Conservation (phyloP, 257 asterid genomes). For the Ligustrum vulgare region DNA sequence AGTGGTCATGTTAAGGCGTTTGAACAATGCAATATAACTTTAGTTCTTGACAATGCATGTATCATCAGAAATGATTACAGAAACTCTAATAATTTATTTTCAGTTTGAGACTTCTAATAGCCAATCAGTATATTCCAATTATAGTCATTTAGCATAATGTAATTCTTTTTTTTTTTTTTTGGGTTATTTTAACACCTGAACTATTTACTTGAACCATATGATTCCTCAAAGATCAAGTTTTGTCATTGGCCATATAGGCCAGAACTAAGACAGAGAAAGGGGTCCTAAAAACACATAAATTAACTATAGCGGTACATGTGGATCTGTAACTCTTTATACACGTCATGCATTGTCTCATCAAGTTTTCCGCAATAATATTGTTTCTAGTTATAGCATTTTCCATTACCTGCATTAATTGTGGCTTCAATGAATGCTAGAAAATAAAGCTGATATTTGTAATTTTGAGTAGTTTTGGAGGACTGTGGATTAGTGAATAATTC, state of each 20-base stretch:
- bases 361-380: neutral
- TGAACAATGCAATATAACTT: conserved; percentile 5
- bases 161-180: too few relatives aligned
- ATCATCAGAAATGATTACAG: conserved; percentile 4
- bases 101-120: neutral
- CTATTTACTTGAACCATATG: neutral
- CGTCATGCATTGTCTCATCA: neutral
- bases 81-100: neutral
- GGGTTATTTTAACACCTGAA: neutral
- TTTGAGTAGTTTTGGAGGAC: neutral
- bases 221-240: neutral
- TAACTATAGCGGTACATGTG: neutral
- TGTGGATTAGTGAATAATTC: neutral
- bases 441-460: neutral
- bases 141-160: neutral
- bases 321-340: neutral
- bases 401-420: neutral
- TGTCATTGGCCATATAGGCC: neutral
- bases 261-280: neutral
- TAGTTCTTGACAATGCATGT: neutral
- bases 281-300: neutral
- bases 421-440: neutral
- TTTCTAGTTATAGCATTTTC: neutral
- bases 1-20: neutral
- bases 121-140: neutral